Conservation (phyloP, 2,329 filamentous ascomycete species). For the Monilinia polystroma region DNA sequence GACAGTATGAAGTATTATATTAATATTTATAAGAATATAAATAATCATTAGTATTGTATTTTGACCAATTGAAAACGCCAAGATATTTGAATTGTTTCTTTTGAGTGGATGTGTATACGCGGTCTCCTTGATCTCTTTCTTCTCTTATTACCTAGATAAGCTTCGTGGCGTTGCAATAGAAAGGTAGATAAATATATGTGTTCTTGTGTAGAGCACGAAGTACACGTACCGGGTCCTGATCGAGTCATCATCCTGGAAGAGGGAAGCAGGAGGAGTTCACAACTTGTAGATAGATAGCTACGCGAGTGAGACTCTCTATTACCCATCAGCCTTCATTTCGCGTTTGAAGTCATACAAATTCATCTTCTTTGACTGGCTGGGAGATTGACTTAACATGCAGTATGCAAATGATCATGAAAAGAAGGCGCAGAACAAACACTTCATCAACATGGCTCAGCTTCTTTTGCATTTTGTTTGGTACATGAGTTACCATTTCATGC, state of each 20-base stretch:
- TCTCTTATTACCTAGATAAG: not conserved
- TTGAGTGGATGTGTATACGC: not conserved
- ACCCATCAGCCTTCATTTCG: not conserved
- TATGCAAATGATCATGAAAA: not conserved
- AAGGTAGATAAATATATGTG: too few relatives aligned
- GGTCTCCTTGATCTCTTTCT: too few relatives aligned
- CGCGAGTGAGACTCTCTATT: too few relatives aligned
- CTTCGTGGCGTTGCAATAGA: not conserved
- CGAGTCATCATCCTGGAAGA: too few relatives aligned
- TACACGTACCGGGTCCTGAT: too few relatives aligned
- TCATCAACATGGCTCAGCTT: slow-evolving; percentile 16
- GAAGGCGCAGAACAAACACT: slow-evolving; percentile 15
- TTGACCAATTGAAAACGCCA: not conserved
- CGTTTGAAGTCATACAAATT: not conserved
- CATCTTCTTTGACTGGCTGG: not conserved
- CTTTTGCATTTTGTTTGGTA: too few relatives aligned
- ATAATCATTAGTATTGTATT: not conserved
- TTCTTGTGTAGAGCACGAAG: too few relatives aligned
- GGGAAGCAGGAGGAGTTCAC: too few relatives aligned
- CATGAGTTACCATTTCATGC: slow-evolving; percentile 6
- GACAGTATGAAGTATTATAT: too few relatives aligned
- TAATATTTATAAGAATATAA: too few relatives aligned
- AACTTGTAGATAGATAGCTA: too few relatives aligned
- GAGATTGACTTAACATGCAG: not conserved
- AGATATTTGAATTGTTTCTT: not conserved